Evolutionary conservation across 441 rosid species (phyloP), one percentile per base, ranked within the genome.

Genomic region (Corymbia calophylla): DNA sequence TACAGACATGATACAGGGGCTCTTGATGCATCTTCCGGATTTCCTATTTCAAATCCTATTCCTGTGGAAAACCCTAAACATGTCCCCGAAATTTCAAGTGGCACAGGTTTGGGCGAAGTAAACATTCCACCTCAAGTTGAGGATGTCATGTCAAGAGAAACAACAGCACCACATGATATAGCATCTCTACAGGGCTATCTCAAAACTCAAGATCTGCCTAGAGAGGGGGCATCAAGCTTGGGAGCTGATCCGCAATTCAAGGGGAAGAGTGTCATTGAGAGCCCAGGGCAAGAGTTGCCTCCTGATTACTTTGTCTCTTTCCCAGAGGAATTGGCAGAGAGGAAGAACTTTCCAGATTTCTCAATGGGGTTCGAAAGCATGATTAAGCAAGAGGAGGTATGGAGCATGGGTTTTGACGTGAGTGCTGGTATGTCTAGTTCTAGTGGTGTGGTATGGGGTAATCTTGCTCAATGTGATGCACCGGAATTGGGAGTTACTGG

Each of bases 331-430:
- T 31, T 92, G 90, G 85, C 29, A 48, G 89, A 88, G 90, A 91
- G 58, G 91, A 92, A 92, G 81, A 89, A 87, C 68, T 90, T 89
- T 88, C 89, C 88, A 5, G 95, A 90, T 73, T 89, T 92, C 90
- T 90, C 96, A 66, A 92, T 93, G 56, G 94, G 93, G 64, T 88
- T 92, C 53, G 96, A 93, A 53, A 87, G 88, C 70, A 77, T 95
- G 32, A 89, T 91, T 68, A 92, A 92, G 86, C 94, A 93, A 87
- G 97, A 94, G 89, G 98, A 97, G 88, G 87, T 91, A 80, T 94
- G 99, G 99, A 93, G 91, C 91, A 89, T 94, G 93, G 95, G 93
- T 77, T 94, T 95, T 35, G 96, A 94, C 53, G 87, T 91, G 87
- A 80, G 90, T 89, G 92, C 94, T 53, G 94, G 92, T 51, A 81